Conservation (phyloP, 202 grass and related monocot species). For the Schoenoplectus triqueter region DNA sequence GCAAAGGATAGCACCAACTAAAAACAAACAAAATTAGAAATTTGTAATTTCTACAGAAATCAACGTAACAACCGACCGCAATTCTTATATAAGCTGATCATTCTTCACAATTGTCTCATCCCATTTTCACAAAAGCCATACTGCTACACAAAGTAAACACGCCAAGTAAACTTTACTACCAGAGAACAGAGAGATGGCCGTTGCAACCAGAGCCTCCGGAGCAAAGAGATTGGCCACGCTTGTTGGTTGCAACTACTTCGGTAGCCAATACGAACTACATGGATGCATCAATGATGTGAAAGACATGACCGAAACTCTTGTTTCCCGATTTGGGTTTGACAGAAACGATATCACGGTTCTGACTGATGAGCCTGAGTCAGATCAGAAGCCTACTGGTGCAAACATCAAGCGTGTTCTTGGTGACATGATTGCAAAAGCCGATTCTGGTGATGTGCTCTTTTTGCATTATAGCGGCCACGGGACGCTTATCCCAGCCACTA, state of each 20-base stretch:
- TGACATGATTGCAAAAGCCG: slow-evolving; percentile 61
- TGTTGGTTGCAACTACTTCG: slow-evolving; percentile 77
- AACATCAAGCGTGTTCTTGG: slow-evolving; percentile 60
- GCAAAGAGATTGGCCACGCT: slow-evolving; percentile 52
- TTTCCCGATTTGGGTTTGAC: slow-evolving; percentile 58
- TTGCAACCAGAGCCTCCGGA: neutral
- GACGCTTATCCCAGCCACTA: slow-evolving; percentile 57
- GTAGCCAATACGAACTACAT: slow-evolving; percentile 47
- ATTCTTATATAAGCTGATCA: slow-evolving; percentile 20
- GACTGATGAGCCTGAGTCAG: slow-evolving; percentile 45
- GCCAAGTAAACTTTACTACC: neutral
- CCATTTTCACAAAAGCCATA: slow-evolving; percentile 8
- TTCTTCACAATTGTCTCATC: slow-evolving; percentile 1
- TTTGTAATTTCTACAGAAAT: neutral
- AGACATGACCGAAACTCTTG: slow-evolving; percentile 53
- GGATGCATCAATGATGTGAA: slow-evolving; percentile 92
- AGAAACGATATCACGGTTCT: slow-evolving; percentile 53
- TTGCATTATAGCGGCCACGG: slow-evolving; percentile 87
- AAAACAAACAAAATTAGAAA: slow-evolving; percentile 13
- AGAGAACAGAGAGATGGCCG: slow-evolving; percentile 16
- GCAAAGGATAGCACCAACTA: neutral
- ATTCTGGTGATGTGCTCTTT: slow-evolving; percentile 66
- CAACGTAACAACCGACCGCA: neutral
- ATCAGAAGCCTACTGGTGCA: slow-evolving; percentile 57
- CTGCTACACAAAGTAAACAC: neutral